Percentiles rank a stretch among this genome's conserved stretches.
phyloP scores from a whole-genome alignment of 768 basidiomycete genomes.

The Lentinula boryana region DNA sequence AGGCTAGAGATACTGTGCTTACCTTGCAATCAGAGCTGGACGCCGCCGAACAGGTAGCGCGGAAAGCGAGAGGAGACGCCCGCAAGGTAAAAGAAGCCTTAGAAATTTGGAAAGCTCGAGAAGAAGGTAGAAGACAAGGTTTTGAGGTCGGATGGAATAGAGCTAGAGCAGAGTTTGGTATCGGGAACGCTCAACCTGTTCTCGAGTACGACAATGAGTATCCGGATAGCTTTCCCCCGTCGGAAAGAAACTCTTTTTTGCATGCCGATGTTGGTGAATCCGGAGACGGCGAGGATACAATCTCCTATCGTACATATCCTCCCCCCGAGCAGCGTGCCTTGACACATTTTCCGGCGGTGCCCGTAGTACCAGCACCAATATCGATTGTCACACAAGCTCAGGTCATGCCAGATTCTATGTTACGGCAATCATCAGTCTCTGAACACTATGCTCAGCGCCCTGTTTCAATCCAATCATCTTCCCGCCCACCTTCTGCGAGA shows the following conservation, averaged over 20 bases:
- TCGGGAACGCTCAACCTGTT: not conserved
- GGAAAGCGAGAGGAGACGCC: slow-evolving; percentile 2
- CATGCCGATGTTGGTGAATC: not conserved
- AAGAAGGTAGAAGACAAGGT: slow-evolving; percentile 4
- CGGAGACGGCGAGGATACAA: not conserved
- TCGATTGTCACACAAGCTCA: not conserved
- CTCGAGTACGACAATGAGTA: not conserved
- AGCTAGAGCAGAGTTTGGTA: slow-evolving; percentile 5
- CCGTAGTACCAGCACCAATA: not conserved
- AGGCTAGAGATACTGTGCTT: not conserved
- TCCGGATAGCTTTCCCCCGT: not conserved
- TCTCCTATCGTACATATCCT: not conserved
- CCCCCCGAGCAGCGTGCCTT: not conserved
- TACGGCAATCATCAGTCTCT: not conserved
- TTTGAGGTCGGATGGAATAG: slow-evolving; percentile 6
- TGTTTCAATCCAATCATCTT: not conserved
- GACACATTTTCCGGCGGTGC: not conserved
- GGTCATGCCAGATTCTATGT: not conserved
- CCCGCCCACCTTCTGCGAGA: not conserved
- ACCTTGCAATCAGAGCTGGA: not conserved
- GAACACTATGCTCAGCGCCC: not conserved
- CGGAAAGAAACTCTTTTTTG: not conserved
- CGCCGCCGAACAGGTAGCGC: not conserved
- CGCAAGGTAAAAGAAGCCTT: slow-evolving; percentile 3
- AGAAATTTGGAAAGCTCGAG: slow-evolving; percentile 5